Base-by-base conservation (phyloP, 257 asterid genomes). In the Primulina eburnea region DNA sequence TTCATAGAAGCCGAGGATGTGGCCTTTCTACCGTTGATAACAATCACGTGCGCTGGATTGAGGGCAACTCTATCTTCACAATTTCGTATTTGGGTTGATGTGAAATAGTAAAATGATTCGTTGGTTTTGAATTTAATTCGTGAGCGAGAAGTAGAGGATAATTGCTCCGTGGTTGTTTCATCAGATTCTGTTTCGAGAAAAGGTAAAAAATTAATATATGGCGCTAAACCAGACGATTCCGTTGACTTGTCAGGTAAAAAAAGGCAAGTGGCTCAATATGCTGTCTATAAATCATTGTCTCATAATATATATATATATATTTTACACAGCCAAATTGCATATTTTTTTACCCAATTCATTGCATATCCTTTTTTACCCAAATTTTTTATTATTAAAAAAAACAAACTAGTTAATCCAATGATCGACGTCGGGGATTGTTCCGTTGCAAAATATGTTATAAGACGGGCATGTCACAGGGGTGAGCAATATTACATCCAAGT, bases 1-100 rank as follows among this genome's bases (percentile, higher is more conserved):
- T 87, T 89, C 95, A 80, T 89, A 90, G 78, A 65, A 71, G 50
- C 32, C 58, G 34, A 37, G 52, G 18, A 35, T 62, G 62, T 59
- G 30, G 50, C 18, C 58, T 21, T 4, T 12, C 17, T 4, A 7
- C 81, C 82, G 87, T 84, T 1, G 82, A 88, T 88, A 43, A 61
- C 53, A 8, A 52, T 38, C 3, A 57, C 11, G 5, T 34, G 18
- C 6, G 43, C 37, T 21, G 1, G 35, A 37, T 10, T 80, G 79
- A 21, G 32, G 38, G 21, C 64, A 66, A 60, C 58, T 60, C 80
- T 77, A 76, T 9, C 3, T 0, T 18, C 8, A 24, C 2, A 57
- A 24, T 24, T 24, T 52, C 7, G 6, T 33, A 33, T 35, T 35
- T 7, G 1, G 40, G 40, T 35, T 43, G 7, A 18, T 28, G 6